Percentiles rank a stretch among this genome's conserved stretches.
Conservation (phyloP, 192 early-diverging fungal genomes). For the Backusella parvicylindrica region DNA sequence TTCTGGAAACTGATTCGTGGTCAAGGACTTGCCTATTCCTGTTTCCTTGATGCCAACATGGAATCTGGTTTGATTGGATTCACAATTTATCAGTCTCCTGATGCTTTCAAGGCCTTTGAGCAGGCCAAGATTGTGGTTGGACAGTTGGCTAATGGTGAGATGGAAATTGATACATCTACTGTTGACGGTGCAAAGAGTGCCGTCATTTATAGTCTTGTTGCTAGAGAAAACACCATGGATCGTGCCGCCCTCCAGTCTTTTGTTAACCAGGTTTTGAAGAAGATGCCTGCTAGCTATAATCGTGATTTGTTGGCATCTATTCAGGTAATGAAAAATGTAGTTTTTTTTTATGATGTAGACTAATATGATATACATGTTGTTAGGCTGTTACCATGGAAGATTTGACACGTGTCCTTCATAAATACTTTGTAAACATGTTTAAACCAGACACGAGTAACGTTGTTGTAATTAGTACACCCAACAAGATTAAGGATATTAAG, state of each 20-base stretch:
- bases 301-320: slow-evolving; percentile 47
- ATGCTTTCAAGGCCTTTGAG: slow-evolving; percentile 51
- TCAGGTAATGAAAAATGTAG: slow-evolving; percentile 25
- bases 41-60: slow-evolving; percentile 39
- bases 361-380: background rate
- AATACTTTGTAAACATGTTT: slow-evolving; percentile 52
- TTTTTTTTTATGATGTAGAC: background rate
- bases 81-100: slow-evolving; percentile 47
- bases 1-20: slow-evolving; percentile 65
- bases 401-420: slow-evolving; percentile 41
- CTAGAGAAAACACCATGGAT: slow-evolving; percentile 37
- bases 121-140: slow-evolving; percentile 48
- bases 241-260: slow-evolving; percentile 47
- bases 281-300: slow-evolving; percentile 45
- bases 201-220: slow-evolving; percentile 51
- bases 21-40: slow-evolving; percentile 53
- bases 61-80: slow-evolving; percentile 49
- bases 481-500: slow-evolving; percentile 50
- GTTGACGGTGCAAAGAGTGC: slow-evolving; percentile 58
- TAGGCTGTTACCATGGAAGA: slow-evolving; percentile 43
- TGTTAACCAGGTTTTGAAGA: slow-evolving; percentile 46
- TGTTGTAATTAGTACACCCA: slow-evolving; percentile 46
- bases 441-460: slow-evolving; percentile 43
- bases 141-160: slow-evolving; percentile 43
- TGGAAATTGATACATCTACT: slow-evolving; percentile 41